Percentiles rank a stretch among this genome's conserved stretches.
These are phyloP conservation scores for Elasticomyces elasticus DNA, from an alignment of 495 filamentous ascomycete genomes.

Conservation along the genomic window DNA sequence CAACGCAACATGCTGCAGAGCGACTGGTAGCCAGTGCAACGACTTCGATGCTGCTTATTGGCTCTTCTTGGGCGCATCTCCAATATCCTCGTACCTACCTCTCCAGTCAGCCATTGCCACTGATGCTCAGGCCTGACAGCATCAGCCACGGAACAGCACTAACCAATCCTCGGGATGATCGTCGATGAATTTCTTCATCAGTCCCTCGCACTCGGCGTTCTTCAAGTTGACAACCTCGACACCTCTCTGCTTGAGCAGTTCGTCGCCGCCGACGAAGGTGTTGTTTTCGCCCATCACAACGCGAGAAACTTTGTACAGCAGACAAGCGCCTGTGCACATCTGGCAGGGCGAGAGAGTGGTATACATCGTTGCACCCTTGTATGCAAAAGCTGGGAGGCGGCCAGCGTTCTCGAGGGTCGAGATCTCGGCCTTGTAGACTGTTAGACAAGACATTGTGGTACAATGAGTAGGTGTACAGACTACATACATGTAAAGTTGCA, in stretches of 20 bases:
- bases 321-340: slow-evolving; percentile 78
- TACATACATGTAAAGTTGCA: slow-evolving; percentile 59
- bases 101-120: slow-evolving; percentile 3
- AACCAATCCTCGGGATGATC: slow-evolving; percentile 47
- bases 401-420: slow-evolving; percentile 70
- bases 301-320: slow-evolving; percentile 68
- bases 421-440: slow-evolving; percentile 56
- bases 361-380: slow-evolving; percentile 72
- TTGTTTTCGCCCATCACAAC: slow-evolving; percentile 81
- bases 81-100: slow-evolving; percentile 65
- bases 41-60: not conserved
- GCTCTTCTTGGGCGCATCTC: slow-evolving; percentile 20
- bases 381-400: slow-evolving; percentile 59
- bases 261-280: slow-evolving; percentile 69
- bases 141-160: slow-evolving; percentile 10
- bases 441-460: not conserved
- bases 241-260: slow-evolving; percentile 57
- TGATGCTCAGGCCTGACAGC: too few species aligned
- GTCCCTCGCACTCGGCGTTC: slow-evolving; percentile 53
- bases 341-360: slow-evolving; percentile 81
- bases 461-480: not conserved
- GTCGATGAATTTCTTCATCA: slow-evolving; percentile 70
- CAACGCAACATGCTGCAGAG: slow-evolving; percentile 15
- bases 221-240: slow-evolving; percentile 68
- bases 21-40: slow-evolving; percentile 22